Evolutionary conservation across 441 rosid genomes (phyloP), one percentile per base, ranked within the genome.

Genomic region (Erysimum cheiri): DNA sequence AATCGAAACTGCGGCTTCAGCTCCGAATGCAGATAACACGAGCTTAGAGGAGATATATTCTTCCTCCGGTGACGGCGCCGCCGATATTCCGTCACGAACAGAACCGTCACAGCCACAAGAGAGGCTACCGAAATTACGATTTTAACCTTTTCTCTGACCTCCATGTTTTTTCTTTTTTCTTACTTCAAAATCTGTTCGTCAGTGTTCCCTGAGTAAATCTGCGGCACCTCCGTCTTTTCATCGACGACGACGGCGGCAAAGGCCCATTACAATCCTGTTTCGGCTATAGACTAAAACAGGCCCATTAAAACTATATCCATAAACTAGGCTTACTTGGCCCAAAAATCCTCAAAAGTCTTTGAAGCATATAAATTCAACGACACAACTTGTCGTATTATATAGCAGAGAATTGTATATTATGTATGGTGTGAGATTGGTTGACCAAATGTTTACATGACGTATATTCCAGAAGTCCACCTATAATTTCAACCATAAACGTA

Each of bases 1-100:
- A 91, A 94, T 26, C 74, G 33, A 57, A 73, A 64, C 81, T 94
- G 98, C 0, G 93, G 96, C 80, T 87, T 91, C 15, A 50, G 73
- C 9, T 87, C 88, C 6, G 90, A 74, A 39, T 81, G 91, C 31
- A 90, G 80, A 81, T 90, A 88, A 73, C 96, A 71, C 43, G 73
- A 91, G 78, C 60, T 60, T 10, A 31, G 11, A 56, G 66, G 35
- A 80, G 73, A 50, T 53, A 76, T 68, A 60, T 60, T 81, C 64
- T 77, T 83, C 35, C 31, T 49, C 60, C 84, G 73, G 13, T 63
- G 19, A 14, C 87, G 83, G 56, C 92, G 87, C 10, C 85, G 76
- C 11, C 79, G 61, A 64, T 80, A 71, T 54, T 73, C 78, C 74
- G 75, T 31, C 41, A 82, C 64, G 69, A 92, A 47, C 66, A 86